Evolutionary conservation across 2,329 filamentous ascomycete species (phyloP).

Genomic region (Biscogniauxia sp.): DNA sequence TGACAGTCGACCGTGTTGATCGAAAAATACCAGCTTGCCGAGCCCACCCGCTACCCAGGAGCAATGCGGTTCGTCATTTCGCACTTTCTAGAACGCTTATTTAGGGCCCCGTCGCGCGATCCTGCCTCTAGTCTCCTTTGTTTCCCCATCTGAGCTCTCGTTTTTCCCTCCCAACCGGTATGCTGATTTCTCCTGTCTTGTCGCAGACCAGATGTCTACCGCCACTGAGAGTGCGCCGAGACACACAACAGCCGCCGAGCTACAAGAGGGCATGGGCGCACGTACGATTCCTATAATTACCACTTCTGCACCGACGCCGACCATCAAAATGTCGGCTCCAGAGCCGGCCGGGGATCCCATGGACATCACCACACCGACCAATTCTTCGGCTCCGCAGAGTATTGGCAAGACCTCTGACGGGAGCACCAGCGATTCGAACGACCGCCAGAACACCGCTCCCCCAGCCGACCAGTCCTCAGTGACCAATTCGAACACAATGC

Average conservation of each 20-base stretch:
- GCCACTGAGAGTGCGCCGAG: constrained; percentile 50
- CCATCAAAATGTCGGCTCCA: constrained; percentile 58
- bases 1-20: constrained; percentile 6
- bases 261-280: constrained; percentile 46
- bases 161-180: constrained; percentile 17
- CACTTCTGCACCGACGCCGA: constrained; percentile 43
- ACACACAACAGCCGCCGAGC: constrained; percentile 40
- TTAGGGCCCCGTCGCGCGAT: constrained; percentile 8
- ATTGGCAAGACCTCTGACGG: constrained; percentile 45
- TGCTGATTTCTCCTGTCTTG: constrained; percentile 19
- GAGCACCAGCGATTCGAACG: constrained; percentile 37
- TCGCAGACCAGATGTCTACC: constrained; percentile 50
- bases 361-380: constrained; percentile 57
- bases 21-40: constrained; percentile 11
- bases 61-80: constrained; percentile 24
- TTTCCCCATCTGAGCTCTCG: constrained; percentile 17
- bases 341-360: constrained; percentile 56
- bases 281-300: constrained; percentile 55
- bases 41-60: constrained; percentile 18
- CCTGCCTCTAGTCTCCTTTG: constrained; percentile 19
- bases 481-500: constrained; percentile 42
- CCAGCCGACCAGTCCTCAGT: constrained; percentile 37
- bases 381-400: constrained; percentile 42
- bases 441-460: constrained; percentile 37
- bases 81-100: constrained; percentile 19